Conservation (phyloP, 495 filamentous ascomycete species). For the Penicillium paradoxum region DNA sequence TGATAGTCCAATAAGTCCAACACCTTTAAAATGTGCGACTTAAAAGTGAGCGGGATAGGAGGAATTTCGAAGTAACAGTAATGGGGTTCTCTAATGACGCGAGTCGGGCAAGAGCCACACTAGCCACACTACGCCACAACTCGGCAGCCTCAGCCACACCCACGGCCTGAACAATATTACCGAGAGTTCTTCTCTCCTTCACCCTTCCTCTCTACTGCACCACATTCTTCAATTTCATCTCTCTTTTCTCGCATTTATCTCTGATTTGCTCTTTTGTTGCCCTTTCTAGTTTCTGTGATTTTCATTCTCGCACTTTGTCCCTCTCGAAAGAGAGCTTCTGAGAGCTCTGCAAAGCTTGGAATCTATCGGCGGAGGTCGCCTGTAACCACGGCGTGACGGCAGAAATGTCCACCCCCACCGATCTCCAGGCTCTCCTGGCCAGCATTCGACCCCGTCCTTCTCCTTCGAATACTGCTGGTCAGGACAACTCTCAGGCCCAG, state of each 20-base stretch:
- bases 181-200: conserved; percentile 20
- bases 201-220: conserved; percentile 15
- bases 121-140: conserved; percentile 15
- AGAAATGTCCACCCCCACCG: conserved; percentile 50
- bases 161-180: conserved; percentile 8
- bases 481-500: conserved; percentile 30
- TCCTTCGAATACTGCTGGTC: conserved; percentile 31
- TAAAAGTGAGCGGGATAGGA: not conserved
- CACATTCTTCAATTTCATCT: conserved; percentile 22
- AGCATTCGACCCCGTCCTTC: conserved; percentile 43
- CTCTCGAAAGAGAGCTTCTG: conserved; percentile 42
- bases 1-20: not conserved
- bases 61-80: not conserved
- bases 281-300: conserved; percentile 15
- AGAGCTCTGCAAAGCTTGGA: conserved; percentile 25
- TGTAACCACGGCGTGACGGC: conserved; percentile 30
- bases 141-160: conserved; percentile 7
- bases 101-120: conserved; percentile 10
- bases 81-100: not conserved
- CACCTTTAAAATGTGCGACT: not conserved
- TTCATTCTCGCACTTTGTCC: conserved; percentile 15
- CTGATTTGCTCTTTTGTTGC: conserved; percentile 1
- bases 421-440: conserved; percentile 47
- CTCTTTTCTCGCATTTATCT: conserved; percentile 4
- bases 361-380: conserved; percentile 30